Evolutionary conservation across 73 alveolate genomes (phyloP), one percentile per base, ranked within the genome.

Genomic region (Effrenium voratum): DNA sequence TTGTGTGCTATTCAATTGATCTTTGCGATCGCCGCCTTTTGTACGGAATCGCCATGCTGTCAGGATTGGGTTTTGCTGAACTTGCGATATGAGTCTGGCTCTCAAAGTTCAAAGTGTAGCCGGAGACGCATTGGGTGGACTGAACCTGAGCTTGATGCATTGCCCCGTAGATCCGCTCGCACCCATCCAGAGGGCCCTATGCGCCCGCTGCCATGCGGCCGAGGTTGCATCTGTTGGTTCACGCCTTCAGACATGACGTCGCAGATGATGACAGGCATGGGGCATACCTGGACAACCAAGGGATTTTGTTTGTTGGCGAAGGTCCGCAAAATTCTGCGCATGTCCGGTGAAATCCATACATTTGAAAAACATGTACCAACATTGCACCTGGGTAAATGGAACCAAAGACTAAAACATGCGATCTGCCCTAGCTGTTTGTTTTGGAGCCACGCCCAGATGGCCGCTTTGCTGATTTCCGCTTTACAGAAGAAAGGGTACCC

Each of bases 261-360:
- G 82, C 82, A 30, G 82, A 72, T 72, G 82, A 72, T 36, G 82
- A 72, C 82, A 72, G 82, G 82, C 72, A 26, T 57, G 72, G 34
- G 72, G n/a, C n/a, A n/a, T n/a, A n/a, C n/a, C n/a, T n/a, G n/a
- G n/a, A n/a, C n/a, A n/a, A n/a, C n/a, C n/a, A n/a, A n/a, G n/a
- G n/a, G n/a, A n/a, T n/a, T n/a, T n/a, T n/a, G n/a, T n/a, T n/a
- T n/a, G n/a, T n/a, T n/a, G n/a, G n/a, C n/a, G n/a, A n/a, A n/a
- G n/a, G n/a, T n/a, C n/a, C n/a, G n/a, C n/a, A n/a, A n/a, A n/a
- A n/a, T n/a, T n/a, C n/a, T n/a, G n/a, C n/a, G n/a, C n/a, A n/a
- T n/a, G n/a, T n/a, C n/a, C n/a, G n/a, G n/a, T n/a, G n/a, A n/a
- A n/a, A n/a, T n/a, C n/a, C n/a, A n/a, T n/a, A n/a, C n/a, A n/a